Evolutionary conservation across 2,329 filamentous ascomycete genomes (phyloP).

Genomic region (Trichophyton verrucosum): DNA sequence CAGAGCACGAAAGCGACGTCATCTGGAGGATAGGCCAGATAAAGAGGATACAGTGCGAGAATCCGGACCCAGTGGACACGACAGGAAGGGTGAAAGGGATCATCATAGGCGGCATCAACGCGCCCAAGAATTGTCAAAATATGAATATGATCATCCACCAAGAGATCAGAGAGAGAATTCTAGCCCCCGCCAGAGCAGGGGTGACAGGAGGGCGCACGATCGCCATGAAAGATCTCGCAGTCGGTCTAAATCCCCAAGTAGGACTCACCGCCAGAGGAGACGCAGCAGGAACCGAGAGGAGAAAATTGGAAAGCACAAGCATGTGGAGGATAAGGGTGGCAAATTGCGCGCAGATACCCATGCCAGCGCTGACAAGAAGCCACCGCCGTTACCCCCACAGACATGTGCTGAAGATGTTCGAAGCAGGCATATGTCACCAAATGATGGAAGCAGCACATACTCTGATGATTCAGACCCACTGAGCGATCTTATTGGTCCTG

Average conservation of each 20-base stretch:
- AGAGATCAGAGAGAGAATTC: background rate
- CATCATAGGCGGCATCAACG: conserved; percentile 7
- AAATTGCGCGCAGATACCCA: background rate
- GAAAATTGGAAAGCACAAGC: background rate
- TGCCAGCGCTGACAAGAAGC: background rate
- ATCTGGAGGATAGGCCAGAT: background rate
- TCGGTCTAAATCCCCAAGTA: background rate
- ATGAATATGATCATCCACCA: conserved; percentile 4
- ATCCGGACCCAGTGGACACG: conserved; percentile 8
- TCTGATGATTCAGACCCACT: conserved; percentile 53
- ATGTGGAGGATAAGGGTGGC: background rate
- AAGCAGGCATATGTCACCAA: background rate
- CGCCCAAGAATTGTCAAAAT: background rate
- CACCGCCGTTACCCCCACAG: background rate
- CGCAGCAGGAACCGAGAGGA: background rate
- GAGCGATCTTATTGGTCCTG: conserved; percentile 63
- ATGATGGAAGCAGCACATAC: background rate
- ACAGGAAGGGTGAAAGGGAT: conserved; percentile 15
- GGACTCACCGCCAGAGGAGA: background rate
- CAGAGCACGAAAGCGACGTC: background rate
- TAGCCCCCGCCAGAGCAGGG: background rate
- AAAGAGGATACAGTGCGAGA: background rate
- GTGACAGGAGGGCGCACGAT: conserved; percentile 13
- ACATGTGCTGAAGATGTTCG: background rate
- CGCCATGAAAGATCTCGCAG: background rate